Conservation (phyloP, 306 rosid genomes). For the Acacia melanoxylon region DNA sequence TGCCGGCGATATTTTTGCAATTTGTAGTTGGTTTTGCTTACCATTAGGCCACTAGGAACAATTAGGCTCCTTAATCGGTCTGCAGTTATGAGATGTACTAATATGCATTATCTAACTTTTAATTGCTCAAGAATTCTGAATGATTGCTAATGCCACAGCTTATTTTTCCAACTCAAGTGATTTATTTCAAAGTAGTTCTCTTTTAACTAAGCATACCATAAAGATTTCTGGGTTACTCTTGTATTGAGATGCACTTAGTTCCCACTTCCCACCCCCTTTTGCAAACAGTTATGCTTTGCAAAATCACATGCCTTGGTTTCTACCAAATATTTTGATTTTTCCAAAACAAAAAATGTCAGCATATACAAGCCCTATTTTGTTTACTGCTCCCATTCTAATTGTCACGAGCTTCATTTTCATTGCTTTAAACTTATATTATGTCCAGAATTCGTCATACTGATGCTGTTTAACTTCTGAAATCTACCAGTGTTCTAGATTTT, state of each 20-base stretch:
- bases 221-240: background rate
- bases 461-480: slow-evolving; percentile 14
- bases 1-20: background rate
- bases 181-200: background rate
- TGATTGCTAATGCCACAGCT: background rate
- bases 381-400: background rate
- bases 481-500: background rate
- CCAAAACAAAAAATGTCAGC: background rate
- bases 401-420: background rate
- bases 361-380: background rate
- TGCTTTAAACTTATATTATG: background rate
- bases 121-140: background rate
- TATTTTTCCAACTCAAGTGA: background rate
- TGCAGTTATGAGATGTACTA: background rate
- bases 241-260: background rate
- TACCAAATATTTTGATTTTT: background rate
- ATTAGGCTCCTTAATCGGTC: background rate
- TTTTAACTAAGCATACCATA: background rate
- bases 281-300: background rate
- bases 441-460: background rate
- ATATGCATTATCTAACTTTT: background rate
- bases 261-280: background rate
- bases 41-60: background rate
- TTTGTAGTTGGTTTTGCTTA: background rate
- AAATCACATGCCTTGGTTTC: slow-evolving; percentile 1